Conservation (phyloP, 225 moss, liverwort and hornwort genomes). For the Marchantia paleacea region DNA sequence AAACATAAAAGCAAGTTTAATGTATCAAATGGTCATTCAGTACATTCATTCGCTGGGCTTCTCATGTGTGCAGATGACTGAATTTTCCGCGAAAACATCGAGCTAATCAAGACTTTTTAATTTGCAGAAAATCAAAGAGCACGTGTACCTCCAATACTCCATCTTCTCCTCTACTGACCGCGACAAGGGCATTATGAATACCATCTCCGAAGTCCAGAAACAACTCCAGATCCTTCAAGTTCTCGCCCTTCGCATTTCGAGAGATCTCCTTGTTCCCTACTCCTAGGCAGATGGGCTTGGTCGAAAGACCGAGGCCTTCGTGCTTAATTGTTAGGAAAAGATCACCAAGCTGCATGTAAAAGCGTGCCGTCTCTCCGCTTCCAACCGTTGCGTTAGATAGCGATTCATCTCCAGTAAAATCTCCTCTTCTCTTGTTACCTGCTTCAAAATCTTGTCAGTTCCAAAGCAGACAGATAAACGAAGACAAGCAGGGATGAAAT, state of each 20-base stretch:
- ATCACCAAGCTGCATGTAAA: constrained; percentile 81
- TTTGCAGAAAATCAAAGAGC: not conserved
- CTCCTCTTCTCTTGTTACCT: constrained; percentile 58
- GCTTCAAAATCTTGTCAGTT: constrained; percentile 10
- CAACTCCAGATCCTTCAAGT: constrained; percentile 59
- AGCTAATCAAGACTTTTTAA: not conserved
- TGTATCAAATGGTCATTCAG: not conserved
- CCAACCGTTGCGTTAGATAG: constrained; percentile 47
- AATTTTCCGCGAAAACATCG: not conserved
- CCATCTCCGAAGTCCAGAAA: constrained; percentile 84
- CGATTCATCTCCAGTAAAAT: constrained; percentile 35
- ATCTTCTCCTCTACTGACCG: constrained; percentile 71
- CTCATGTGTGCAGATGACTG: too few species aligned
- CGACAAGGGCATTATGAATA: constrained; percentile 69
- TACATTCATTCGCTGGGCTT: too few species aligned
- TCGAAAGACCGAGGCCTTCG: constrained; percentile 57
- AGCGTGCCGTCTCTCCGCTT: constrained; percentile 53
- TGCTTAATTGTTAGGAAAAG: constrained; percentile 71
- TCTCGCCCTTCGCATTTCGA: constrained; percentile 50
- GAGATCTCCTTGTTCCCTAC: constrained; percentile 54
- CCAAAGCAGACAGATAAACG: not conserved
- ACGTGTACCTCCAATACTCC: constrained; percentile 84
- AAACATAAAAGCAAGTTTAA: not conserved
- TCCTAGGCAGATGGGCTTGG: constrained; percentile 67
- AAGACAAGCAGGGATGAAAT: not conserved